Evolutionary conservation across 345 rosid species (phyloP), one percentile per base, ranked within the genome.

Genomic region (Eutrema heterophyllum): DNA sequence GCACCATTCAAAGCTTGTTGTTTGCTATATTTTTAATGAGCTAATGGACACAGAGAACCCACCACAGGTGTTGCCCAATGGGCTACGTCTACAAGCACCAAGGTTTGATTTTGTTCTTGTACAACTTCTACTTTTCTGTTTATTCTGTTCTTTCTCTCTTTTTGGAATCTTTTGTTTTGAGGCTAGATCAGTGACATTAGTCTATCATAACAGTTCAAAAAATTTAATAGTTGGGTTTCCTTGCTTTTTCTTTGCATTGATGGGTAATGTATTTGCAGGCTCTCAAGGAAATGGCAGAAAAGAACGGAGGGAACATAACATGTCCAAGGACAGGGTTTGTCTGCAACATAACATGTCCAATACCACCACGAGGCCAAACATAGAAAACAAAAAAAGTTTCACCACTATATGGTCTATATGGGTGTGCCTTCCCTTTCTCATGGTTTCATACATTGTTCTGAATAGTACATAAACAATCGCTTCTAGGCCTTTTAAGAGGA

Each of bases 11-110:
- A 95, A 95, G 86, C 98, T 95, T 53, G 94, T 95, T 58, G n/a
- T n/a, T n/a, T 95, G 98, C 82, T 92, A 86, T 81, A 92, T 95
- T 78, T 85, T 97, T 13, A 95, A 90, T 80, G 94, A 92, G 80
- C 83, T 88, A 9, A 92, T 95, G 99, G 97, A 95, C 84, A 88
- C 99, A 2, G 99, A 92, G 87, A 95, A 95, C 78, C 99, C 99
- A 33, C 99, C 99, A 3, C 93, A 84, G 80, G 99, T 95, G 81
- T 80, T 95, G 57, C 99, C 99, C 51, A 95, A 92, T 66, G 99
- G 97, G n/a, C 81, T 86, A 90, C 69, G 96, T 90, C 70, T 92
- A 95, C 84, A 90, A n/a, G 98, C 80, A 75, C 95, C 16, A 95
- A 92, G 99, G 99, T 95, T 75, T 59, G 30, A 56, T 66, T 48